A percentile compares a stretch with the other conserved stretches of the same genome.
phyloP scores from a whole-genome alignment of 352 stramenopile genomes.

The Phytophthora europaea region DNA sequence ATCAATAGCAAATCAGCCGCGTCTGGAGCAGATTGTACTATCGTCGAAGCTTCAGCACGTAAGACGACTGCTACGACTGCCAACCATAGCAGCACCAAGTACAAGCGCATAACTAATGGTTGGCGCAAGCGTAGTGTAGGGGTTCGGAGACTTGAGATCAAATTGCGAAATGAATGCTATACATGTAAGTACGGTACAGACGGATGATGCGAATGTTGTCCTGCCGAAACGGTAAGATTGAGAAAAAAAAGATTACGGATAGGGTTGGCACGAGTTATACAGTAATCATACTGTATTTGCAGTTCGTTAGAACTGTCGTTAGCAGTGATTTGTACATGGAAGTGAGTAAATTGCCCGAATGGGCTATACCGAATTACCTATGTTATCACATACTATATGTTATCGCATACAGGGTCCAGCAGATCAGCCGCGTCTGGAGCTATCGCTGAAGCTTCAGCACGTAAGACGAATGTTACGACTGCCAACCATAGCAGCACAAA shows the following conservation, averaged over 20 bases:
- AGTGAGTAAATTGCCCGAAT: no score
- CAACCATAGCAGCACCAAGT: background rate
- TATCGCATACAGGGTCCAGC: no score
- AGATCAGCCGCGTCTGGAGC: background rate
- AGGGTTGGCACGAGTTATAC: no score
- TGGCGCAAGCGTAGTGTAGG: no score
- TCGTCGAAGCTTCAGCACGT: background rate
- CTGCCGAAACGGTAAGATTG: no score
- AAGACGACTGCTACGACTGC: background rate
- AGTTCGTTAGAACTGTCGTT: no score
- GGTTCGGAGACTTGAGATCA: background rate
- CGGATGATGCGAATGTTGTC: no score
- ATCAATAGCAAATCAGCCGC: background rate
- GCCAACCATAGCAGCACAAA: background rate
- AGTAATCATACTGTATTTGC: no score
- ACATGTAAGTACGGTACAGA: background rate
- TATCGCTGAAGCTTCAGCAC: background rate
- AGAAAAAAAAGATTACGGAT: no score
- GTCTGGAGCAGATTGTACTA: background rate
- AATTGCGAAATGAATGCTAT: background rate
- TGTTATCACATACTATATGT: no score
- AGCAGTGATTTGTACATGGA: no score
- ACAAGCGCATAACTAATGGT: background rate
- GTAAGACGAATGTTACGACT: background rate
- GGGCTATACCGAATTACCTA: no score